These are phyloP conservation scores for Ramaria sp. DNA, from an alignment of 768 basidiomycete species.

Conservation along the genomic window DNA sequence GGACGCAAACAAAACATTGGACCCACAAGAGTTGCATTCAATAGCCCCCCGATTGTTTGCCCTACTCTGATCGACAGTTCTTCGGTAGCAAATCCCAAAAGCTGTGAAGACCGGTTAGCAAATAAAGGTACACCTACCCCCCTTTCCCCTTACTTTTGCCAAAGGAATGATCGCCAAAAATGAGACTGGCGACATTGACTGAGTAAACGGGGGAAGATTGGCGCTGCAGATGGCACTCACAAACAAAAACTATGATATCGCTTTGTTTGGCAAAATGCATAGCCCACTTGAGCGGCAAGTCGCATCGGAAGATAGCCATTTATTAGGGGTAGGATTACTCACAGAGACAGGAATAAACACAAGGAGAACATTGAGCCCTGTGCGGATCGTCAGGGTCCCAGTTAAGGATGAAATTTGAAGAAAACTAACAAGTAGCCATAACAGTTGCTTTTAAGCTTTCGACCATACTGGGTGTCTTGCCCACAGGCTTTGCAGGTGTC, in stretches of 20 bases:
- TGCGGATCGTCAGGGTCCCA: conserved; percentile 1
- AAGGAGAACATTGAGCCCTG: conserved; percentile 64
- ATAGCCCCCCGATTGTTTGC: conserved; percentile 69
- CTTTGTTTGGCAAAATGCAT: conserved; percentile 45
- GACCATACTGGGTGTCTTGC: conserved; percentile 31
- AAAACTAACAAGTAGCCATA: conserved; percentile 41
- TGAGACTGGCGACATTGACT: conserved; percentile 35
- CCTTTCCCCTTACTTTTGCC: conserved; percentile 44
- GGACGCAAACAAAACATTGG: conserved; percentile 1
- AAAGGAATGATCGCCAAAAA: conserved; percentile 80
- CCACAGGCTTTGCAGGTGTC: conserved; percentile 22
- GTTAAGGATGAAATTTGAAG: neutral
- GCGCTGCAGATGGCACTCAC: conserved; percentile 31
- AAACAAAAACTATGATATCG: conserved; percentile 61
- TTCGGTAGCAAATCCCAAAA: conserved; percentile 79
- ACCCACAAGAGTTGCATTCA: conserved; percentile 73
- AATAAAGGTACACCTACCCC: neutral
- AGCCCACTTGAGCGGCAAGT: conserved; percentile 44
- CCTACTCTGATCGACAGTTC: conserved; percentile 75
- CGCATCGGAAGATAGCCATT: neutral
- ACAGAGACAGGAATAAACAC: conserved; percentile 65
- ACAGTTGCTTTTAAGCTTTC: conserved; percentile 44
- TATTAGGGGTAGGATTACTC: conserved; percentile 13
- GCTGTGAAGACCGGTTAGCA: conserved; percentile 24
- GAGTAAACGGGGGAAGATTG: neutral